Base-by-base conservation (phyloP, 2,329 filamentous ascomycete genomes). In the Hypoxylon sp. region DNA sequence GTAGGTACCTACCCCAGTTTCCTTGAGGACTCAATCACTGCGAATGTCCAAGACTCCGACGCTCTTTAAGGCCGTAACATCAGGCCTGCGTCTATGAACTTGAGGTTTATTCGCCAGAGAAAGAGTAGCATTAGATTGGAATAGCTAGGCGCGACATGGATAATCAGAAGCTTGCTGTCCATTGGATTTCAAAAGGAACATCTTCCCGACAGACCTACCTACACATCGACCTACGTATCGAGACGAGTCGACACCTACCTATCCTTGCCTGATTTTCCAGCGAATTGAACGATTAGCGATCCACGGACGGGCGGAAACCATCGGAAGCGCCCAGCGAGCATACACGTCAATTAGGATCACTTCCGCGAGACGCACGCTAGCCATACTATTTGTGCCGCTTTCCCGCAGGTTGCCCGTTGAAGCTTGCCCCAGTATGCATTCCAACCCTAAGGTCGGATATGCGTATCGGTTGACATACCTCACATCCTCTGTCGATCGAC, bases 311-410 rank as follows among this genome's bases (percentile, higher is more conserved):
- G 62, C 65, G 62, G 59, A 61, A 67, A 65, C 48, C 44, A 53
- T 66, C 68, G 68, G 68, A 66, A 58, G 47, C 50, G 58, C 24
- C 31, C 46, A 58, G 55, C 61, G 37, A 66, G 42, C 17, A 57
- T 46, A 52, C 46, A 46, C 52, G 31, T 68, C 37, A 65, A 70
- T 68, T 52, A 55, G 65, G 59, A 66, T 63, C 65, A 17, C 68
- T 68, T 65, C 68, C 68, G 62, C 59, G 62, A 48, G 39, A 68
- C 52, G 59, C 58, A 66, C 15, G 61, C 61, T 58, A 65, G 47
- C 44, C 57, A 60, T 62, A 39, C 44, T 39, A 46, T 58, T 55
- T 52, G 54, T 69, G 61, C 63, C 54, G 67, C 56, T 62, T 65
- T 69, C 66, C 69, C 68, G 62, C 65, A 67, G 50, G 55, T 57